Evolutionary conservation across 768 basidiomycete species (phyloP).

Genomic region (Porphyrellus cyaneotinctus): DNA sequence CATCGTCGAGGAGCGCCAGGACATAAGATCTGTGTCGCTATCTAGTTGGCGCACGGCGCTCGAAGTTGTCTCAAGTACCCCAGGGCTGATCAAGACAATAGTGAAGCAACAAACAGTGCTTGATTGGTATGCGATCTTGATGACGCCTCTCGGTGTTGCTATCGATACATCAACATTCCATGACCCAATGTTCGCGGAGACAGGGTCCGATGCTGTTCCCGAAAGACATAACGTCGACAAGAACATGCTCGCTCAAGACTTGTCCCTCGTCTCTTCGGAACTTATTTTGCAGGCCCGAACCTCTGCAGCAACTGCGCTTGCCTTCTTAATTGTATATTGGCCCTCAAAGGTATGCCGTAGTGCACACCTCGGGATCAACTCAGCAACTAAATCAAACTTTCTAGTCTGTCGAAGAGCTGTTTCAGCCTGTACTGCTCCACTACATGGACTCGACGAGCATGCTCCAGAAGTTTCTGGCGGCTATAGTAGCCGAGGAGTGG

Average conservation of each 20-base stretch:
- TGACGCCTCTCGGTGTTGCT: conserved; percentile 84
- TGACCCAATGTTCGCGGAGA: conserved; percentile 48
- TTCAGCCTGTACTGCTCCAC: conserved; percentile 70
- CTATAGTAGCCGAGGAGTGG: conserved; percentile 91
- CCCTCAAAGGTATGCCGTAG: conserved; percentile 45
- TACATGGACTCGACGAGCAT: conserved; percentile 87
- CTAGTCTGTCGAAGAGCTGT: conserved; percentile 56
- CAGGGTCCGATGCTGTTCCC: conserved; percentile 39
- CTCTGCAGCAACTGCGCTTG: conserved; percentile 72
- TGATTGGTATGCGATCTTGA: conserved; percentile 83
- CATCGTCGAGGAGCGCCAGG: conserved; percentile 82
- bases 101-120: conserved; percentile 58
- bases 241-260: conserved; percentile 88
- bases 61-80: conserved; percentile 43
- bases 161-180: conserved; percentile 71
- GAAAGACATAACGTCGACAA: conserved; percentile 95
- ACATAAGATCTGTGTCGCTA: conserved; percentile 73
- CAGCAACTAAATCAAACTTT: background rate
- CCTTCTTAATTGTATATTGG: conserved; percentile 66
- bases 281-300: conserved; percentile 75
- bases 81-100: conserved; percentile 49
- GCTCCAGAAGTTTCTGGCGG: conserved; percentile 84
- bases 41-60: conserved; percentile 73
- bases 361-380: background rate
- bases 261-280: conserved; percentile 75